phyloP scores from a whole-genome alignment of 257 asterid species.

The Striga asiatica region DNA sequence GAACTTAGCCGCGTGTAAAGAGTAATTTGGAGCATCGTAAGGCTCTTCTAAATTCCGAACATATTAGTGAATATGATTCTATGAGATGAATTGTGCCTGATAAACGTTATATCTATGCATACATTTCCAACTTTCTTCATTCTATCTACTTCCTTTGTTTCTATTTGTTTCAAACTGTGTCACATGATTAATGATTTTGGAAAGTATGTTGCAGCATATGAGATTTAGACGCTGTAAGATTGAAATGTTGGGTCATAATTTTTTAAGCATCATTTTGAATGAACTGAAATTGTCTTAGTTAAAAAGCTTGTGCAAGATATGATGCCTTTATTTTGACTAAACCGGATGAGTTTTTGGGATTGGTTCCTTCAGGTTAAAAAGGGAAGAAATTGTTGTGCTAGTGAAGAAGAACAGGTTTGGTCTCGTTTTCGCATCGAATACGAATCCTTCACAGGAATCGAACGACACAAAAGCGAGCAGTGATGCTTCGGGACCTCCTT shows the following conservation, averaged over 20 bases:
- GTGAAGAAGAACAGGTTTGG: slow-evolving; percentile 16
- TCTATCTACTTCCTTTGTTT: too few species aligned
- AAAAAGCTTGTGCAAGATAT: neutral
- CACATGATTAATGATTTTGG: neutral
- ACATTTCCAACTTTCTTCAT: too few species aligned
- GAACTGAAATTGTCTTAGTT: neutral
- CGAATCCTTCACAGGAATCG: slow-evolving; percentile 34
- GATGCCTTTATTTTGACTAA: neutral
- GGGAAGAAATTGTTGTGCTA: slow-evolving; percentile 14
- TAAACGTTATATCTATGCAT: too few species aligned
- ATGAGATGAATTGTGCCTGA: too few species aligned
- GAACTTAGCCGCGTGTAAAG: too few species aligned
- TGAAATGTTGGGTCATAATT: neutral
- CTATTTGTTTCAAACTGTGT: too few species aligned
- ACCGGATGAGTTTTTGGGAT: neutral
- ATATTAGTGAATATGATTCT: too few species aligned
- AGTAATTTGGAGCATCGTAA: too few species aligned
- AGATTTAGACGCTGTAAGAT: too few species aligned
- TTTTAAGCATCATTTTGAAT: neutral
- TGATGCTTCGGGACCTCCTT: slow-evolving; percentile 42
- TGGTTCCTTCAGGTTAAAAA: slow-evolving; percentile 31
- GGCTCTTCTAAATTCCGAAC: too few species aligned
- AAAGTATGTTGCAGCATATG: neutral
- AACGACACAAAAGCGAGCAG: slow-evolving; percentile 20
- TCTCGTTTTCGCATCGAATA: slow-evolving; percentile 32